phyloP scores from a whole-genome alignment of 495 filamentous ascomycete species.

The Aspergillus diversus region DNA sequence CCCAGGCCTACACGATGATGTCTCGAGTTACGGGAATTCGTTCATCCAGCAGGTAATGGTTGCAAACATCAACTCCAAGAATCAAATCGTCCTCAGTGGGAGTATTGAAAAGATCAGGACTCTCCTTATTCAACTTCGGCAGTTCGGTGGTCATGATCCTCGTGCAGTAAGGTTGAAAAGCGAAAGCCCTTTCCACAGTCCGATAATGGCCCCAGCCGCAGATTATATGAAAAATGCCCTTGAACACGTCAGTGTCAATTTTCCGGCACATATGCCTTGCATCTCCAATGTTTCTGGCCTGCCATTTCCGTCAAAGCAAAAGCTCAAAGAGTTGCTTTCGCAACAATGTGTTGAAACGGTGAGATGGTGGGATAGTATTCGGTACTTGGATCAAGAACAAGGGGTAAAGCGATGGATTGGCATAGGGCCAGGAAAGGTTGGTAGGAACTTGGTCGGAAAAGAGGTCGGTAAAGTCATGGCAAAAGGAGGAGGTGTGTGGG shows the following conservation, averaged over 20 bases:
- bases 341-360: conserved; percentile 86
- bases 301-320: conserved; percentile 72
- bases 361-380: conserved; percentile 89
- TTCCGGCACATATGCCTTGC: conserved; percentile 74
- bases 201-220: conserved; percentile 86
- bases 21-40: conserved; percentile 58
- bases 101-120: conserved; percentile 82
- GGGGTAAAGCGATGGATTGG: conserved; percentile 89
- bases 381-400: conserved; percentile 83
- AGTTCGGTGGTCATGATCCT: conserved; percentile 93
- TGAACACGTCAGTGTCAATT: conserved; percentile 62
- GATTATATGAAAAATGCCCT: conserved; percentile 70
- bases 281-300: conserved; percentile 83
- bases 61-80: conserved; percentile 93
- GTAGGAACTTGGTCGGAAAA: conserved; percentile 90
- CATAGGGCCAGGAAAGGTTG: conserved; percentile 93
- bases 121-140: conserved; percentile 84
- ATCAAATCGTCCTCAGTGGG: conserved; percentile 93
- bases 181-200: conserved; percentile 90
- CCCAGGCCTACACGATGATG: conserved; percentile 68
- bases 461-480: conserved; percentile 84
- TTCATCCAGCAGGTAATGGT: conserved; percentile 86
- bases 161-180: conserved; percentile 84
- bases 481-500: conserved; percentile 91
- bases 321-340: conserved; percentile 76